phyloP scores from a whole-genome alignment of 2,329 filamentous ascomycete species.

The Aureobasidium sp. region DNA sequence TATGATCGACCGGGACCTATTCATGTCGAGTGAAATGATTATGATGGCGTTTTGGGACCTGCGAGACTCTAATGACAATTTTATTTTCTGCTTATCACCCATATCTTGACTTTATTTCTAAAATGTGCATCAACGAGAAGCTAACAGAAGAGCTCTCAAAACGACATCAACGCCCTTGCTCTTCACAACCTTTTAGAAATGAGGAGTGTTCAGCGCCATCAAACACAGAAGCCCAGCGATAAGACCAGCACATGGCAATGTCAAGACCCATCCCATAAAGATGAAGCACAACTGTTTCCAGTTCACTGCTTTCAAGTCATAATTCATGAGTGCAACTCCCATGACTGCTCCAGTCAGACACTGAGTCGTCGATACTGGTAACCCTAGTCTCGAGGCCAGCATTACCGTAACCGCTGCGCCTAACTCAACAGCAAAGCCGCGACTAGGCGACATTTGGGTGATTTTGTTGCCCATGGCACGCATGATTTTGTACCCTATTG shows the following conservation, averaged over 20 bases:
- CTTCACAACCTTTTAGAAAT: constrained; percentile 16
- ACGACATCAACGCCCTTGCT: not conserved
- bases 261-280: constrained; percentile 53
- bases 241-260: constrained; percentile 49
- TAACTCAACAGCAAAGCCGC: constrained; percentile 53
- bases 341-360: constrained; percentile 56
- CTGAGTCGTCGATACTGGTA: constrained; percentile 57
- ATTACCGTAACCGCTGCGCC: constrained; percentile 55
- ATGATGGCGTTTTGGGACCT: not conserved
- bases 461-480: constrained; percentile 50
- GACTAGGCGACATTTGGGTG: constrained; percentile 49
- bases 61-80: not conserved
- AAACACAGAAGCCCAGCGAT: constrained; percentile 54
- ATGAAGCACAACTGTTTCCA: constrained; percentile 55
- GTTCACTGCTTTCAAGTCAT: constrained; percentile 51
- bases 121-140: too few species aligned
- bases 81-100: not conserved
- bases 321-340: constrained; percentile 53
- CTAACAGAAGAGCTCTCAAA: too few species aligned
- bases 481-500: constrained; percentile 59
- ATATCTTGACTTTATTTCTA: too few species aligned
- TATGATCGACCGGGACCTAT: not conserved
- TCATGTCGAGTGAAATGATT: not conserved
- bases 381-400: constrained; percentile 51
- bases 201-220: constrained; percentile 53